Evolutionary conservation across 306 rosid species (phyloP).

Genomic region (Rosa lucieae): DNA sequence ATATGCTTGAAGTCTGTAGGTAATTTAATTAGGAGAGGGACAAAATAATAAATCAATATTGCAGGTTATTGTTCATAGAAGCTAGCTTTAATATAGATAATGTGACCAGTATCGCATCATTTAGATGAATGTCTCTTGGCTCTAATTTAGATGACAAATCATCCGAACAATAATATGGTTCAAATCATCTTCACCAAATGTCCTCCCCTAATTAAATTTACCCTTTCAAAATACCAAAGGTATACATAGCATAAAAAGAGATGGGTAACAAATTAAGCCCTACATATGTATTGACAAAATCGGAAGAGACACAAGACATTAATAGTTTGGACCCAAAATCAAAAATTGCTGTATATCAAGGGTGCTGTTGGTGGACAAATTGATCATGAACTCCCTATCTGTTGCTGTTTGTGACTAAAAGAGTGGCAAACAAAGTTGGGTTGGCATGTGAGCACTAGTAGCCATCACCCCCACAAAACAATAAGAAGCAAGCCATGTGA

Average conservation of each 20-base stretch:
- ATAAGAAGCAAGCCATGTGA: constrained; percentile 50
- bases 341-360: constrained; percentile 16
- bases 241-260: background rate
- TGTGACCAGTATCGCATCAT: too few relatives aligned
- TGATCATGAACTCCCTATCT: constrained; percentile 10
- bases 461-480: constrained; percentile 39
- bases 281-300: constrained; percentile 11
- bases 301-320: constrained; percentile 6
- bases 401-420: constrained; percentile 29
- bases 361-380: constrained; percentile 35
- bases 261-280: background rate
- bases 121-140: too few relatives aligned
- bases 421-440: constrained; percentile 42
- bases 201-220: too few relatives aligned
- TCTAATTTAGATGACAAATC: too few relatives aligned
- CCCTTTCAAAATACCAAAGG: too few relatives aligned
- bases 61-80: too few relatives aligned
- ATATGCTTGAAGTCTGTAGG: too few relatives aligned
- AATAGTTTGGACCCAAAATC: constrained; percentile 43
- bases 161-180: too few relatives aligned
- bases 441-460: constrained; percentile 49
- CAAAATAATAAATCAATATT: too few relatives aligned
- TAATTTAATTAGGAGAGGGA: too few relatives aligned
- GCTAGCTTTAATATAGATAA: too few relatives aligned
- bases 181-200: too few relatives aligned